A percentile compares a stretch with the other conserved stretches of the same genome.
Conservation (phyloP, 441 rosid species). For the Rhodomyrtus psidioides region DNA sequence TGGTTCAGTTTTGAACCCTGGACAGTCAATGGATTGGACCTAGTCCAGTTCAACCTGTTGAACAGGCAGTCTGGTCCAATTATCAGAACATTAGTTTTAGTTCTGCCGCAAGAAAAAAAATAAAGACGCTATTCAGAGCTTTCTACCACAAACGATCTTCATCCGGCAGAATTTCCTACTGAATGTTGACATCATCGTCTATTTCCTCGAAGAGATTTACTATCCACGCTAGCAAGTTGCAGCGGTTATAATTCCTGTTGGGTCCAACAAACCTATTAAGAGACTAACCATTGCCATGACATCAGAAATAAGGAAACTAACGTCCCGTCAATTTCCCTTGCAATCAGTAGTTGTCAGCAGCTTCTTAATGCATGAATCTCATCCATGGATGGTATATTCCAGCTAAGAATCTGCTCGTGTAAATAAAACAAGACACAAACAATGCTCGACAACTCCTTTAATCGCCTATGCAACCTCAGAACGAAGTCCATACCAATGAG, state of each 20-base stretch:
- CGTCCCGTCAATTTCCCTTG: neutral
- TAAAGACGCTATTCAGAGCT: neutral
- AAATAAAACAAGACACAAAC: neutral
- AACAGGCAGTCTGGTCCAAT: neutral
- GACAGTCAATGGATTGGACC: neutral
- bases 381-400: neutral
- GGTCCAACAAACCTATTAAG: neutral
- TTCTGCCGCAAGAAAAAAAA: neutral
- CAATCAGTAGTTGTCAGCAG: neutral
- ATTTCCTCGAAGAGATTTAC: neutral
- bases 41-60: neutral
- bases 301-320: neutral
- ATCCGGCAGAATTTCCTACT: neutral
- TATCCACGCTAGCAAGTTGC: neutral
- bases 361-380: neutral
- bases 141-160: neutral
- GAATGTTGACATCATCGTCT: neutral
- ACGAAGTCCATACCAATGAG: neutral
- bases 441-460: neutral
- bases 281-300: neutral
- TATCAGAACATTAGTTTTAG: neutral
- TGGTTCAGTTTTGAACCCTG: neutral
- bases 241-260: neutral
- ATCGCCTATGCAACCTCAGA: neutral
- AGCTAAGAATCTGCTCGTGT: neutral